Conservation (phyloP, 495 filamentous ascomycete species). For the Ramalina intermedia region DNA sequence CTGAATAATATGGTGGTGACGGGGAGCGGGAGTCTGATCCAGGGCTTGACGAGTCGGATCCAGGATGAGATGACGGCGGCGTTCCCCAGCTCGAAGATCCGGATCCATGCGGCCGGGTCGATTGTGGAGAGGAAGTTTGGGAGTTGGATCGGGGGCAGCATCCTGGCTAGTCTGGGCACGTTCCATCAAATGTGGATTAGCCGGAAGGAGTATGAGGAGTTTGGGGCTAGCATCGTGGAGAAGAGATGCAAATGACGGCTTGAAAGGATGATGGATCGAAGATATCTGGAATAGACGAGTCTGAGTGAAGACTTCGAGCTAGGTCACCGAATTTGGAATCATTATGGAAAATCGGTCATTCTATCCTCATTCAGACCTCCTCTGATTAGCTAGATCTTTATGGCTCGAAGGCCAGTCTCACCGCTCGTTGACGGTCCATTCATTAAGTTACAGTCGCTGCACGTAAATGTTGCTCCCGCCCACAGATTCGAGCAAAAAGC, state of each 20-base stretch:
- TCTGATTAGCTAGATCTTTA: no score
- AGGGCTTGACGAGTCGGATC: conserved; percentile 80
- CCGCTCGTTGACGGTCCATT: no score
- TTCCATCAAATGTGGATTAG: conserved; percentile 99
- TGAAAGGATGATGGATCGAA: not conserved
- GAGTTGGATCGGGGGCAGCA: conserved; percentile 92
- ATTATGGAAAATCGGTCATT: no score
- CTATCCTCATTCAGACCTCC: no score
- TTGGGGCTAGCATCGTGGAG: conserved; percentile 44
- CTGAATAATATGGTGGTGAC: conserved; percentile 87
- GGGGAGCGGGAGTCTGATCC: conserved; percentile 67
- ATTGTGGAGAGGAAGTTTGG: conserved; percentile 77
- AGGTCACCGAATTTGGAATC: not conserved
- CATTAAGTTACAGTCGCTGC: no score
- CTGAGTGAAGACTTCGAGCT: not conserved
- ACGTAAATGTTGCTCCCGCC: not conserved
- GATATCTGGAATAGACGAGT: not conserved
- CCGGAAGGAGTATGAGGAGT: conserved; percentile 48
- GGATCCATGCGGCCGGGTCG: conserved; percentile 72
- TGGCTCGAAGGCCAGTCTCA: no score
- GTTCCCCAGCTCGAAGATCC: conserved; percentile 70
- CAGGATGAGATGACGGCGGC: conserved; percentile 64
- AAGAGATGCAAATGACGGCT: conserved; percentile 39
- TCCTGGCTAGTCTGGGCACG: conserved; percentile 88
- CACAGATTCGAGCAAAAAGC: not conserved